These are phyloP conservation scores for Amborella trichopoda DNA, from an alignment of 164 flowering plant species.

Conservation along the genomic window DNA sequence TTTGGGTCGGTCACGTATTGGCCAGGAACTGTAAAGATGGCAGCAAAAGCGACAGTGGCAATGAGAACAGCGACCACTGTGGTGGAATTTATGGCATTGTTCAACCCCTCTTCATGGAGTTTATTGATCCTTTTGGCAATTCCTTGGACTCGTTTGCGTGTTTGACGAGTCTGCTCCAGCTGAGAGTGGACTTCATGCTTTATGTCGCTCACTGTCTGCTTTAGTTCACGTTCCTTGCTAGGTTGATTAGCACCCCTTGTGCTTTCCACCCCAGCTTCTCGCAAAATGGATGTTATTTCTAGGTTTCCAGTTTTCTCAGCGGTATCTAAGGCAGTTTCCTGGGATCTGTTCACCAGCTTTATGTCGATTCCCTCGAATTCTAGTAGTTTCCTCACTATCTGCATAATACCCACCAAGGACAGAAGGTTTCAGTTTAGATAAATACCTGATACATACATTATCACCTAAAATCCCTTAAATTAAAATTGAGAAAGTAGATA, in stretches of 20 bases:
- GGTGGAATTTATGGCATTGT: constrained; percentile 94
- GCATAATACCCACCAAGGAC: no score
- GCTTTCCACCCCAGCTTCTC: constrained; percentile 37
- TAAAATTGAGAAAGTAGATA: no score
- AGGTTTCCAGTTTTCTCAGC: constrained; percentile 61
- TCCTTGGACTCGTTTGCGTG: constrained; percentile 68
- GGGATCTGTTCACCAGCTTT: constrained; percentile 42
- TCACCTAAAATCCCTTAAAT: no score
- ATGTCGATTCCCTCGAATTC: constrained; percentile 32
- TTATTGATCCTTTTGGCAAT: constrained; percentile 74
- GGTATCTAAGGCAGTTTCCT: constrained; percentile 86
- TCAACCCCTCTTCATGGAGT: constrained; percentile 86
- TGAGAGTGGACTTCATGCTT: constrained; percentile 90
- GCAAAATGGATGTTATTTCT: constrained; percentile 28
- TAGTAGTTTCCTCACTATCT: constrained; percentile 64
- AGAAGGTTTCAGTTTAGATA: no score
- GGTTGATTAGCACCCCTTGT: constrained; percentile 37
- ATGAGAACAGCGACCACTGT: constrained; percentile 95
- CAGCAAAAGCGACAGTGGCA: constrained; percentile 96
- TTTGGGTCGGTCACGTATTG: constrained; percentile 56
- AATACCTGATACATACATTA: no score
- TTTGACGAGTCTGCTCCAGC: constrained; percentile 79
- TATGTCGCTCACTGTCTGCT: constrained; percentile 92
- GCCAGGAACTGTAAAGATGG: constrained; percentile 90
- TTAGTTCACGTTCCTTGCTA: constrained; percentile 59